Conservation (phyloP, 2,329 filamentous ascomycete species). For the Penicillium sp. region DNA sequence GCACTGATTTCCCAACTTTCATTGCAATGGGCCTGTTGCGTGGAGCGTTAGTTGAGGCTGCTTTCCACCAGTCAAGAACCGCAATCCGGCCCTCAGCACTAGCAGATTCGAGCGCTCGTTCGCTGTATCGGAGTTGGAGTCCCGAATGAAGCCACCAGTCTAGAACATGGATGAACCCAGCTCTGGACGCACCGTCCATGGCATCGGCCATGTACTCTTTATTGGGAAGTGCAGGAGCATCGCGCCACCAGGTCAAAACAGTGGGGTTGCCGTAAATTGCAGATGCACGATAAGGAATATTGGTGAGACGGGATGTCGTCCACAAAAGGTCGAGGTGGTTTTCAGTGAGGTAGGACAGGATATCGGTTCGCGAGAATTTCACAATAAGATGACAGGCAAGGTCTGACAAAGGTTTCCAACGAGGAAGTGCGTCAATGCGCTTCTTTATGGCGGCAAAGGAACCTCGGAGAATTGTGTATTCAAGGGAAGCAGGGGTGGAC, state of each 20-base stretch:
- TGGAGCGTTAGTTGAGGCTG: slow-evolving; percentile 62
- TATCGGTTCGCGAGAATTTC: slow-evolving; percentile 79
- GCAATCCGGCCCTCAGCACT: slow-evolving; percentile 80
- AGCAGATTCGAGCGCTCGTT: slow-evolving; percentile 83
- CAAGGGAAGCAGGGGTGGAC: slow-evolving; percentile 71
- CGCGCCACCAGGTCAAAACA: slow-evolving; percentile 89
- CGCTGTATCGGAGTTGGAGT: slow-evolving; percentile 79
- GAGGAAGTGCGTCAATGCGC: slow-evolving; percentile 67
- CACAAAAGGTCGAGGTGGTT: slow-evolving; percentile 75
- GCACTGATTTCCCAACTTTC: slow-evolving; percentile 80
- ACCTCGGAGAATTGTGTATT: slow-evolving; percentile 79
- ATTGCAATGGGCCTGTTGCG: slow-evolving; percentile 55
- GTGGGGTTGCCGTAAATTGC: slow-evolving; percentile 80
- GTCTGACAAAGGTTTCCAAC: slow-evolving; percentile 72
- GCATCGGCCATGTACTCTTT: slow-evolving; percentile 86
- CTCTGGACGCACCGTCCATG: slow-evolving; percentile 81
- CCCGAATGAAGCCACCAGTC: slow-evolving; percentile 90
- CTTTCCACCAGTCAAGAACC: slow-evolving; percentile 92
- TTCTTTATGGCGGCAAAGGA: slow-evolving; percentile 70
- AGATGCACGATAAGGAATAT: slow-evolving; percentile 84
- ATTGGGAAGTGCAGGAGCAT: slow-evolving; percentile 76
- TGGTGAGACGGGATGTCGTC: slow-evolving; percentile 77
- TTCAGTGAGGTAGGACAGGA: slow-evolving; percentile 71
- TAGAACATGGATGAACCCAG: slow-evolving; percentile 80
- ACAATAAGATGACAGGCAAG: slow-evolving; percentile 86